Conservation (phyloP, 345 rosid genomes). For the Bruguiera sexangula region DNA sequence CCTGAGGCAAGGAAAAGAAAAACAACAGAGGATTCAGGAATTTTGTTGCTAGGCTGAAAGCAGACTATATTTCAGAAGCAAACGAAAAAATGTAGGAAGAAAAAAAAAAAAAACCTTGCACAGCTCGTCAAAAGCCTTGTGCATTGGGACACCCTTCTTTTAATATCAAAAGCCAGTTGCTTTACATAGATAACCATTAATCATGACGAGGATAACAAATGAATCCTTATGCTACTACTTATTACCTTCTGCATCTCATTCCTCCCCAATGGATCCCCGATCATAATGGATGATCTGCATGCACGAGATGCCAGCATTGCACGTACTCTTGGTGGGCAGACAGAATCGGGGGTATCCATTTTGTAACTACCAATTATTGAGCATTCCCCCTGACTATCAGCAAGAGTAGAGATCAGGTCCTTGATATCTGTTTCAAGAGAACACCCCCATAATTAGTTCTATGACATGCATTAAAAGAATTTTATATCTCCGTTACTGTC, state of each 20-base stretch:
- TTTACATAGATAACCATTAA: neutral
- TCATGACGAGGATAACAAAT: neutral
- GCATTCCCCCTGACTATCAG: conserved; percentile 81
- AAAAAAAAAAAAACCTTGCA: too few species aligned
- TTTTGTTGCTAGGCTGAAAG: too few species aligned
- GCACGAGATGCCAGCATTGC: conserved; percentile 93
- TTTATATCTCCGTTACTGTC: neutral
- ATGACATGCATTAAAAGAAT: neutral
- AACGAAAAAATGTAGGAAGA: too few species aligned
- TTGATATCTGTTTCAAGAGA: conserved; percentile 62
- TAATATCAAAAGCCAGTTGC: neutral
- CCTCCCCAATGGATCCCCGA: conserved; percentile 84
- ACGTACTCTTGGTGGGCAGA: conserved; percentile 90
- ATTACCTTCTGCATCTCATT: conserved; percentile 86
- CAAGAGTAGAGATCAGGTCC: conserved; percentile 80
- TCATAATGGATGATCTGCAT: conserved; percentile 81
- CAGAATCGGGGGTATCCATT: conserved; percentile 61
- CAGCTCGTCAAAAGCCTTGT: too few species aligned
- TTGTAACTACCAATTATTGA: conserved; percentile 70
- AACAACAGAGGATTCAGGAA: too few species aligned
- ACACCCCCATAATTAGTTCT: neutral
- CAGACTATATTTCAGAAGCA: too few species aligned
- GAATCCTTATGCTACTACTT: neutral
- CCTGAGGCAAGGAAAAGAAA: conserved; percentile 34
- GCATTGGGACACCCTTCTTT: too few species aligned